Evolutionary conservation across 495 filamentous ascomycete genomes (phyloP), one percentile per base, ranked within the genome.

Genomic region (Tuber melanosporum): DNA sequence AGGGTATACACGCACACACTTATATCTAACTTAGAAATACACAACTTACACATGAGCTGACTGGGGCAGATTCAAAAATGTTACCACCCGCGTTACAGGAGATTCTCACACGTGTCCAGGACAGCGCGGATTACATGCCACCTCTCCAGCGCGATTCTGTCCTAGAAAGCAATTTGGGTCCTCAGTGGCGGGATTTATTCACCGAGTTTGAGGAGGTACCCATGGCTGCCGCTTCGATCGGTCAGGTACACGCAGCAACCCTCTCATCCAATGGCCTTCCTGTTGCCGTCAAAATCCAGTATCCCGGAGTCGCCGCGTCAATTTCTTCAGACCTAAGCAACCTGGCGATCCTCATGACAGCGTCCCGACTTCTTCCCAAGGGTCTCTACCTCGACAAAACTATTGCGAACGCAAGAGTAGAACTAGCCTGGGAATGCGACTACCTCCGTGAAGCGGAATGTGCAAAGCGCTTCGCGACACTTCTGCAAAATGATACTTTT

Each of bases 111-210:
- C 91, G 95, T 1, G 96, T 99, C 0, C 95, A 99, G 84, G 96
- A 99, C 84, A 92, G 92, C 71, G 95, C 95, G 39, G 95, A 99
- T 84, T 99, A 98, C 85, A 99, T 99, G 95, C 95, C 95, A 1
- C 88, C 91, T 41, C 95, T 90, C 76, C 95, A 99, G 83, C 92
- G 95, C 10, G 90, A 99, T 83, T 89, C 90, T 75, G 95, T 98
- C 14, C 86, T 99, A 0, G 81, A 87, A 0, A 85, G 87, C 9
- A 97, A 94, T 82, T 89, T 99, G 5, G 96, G 96, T 8, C 81
- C 90, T 1, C 88, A 94, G 72, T 99, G 95, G 95, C 89, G 94
- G 36, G 89, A 92, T 17, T 85, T 98, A 3, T 99, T 94, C 82
- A 86, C 85, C 17, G 89, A 90, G 0, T 99, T 99, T 82, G 91